Evolutionary conservation across 257 asterid species (phyloP).

Genomic region (Jacaranda mimosifolia): DNA sequence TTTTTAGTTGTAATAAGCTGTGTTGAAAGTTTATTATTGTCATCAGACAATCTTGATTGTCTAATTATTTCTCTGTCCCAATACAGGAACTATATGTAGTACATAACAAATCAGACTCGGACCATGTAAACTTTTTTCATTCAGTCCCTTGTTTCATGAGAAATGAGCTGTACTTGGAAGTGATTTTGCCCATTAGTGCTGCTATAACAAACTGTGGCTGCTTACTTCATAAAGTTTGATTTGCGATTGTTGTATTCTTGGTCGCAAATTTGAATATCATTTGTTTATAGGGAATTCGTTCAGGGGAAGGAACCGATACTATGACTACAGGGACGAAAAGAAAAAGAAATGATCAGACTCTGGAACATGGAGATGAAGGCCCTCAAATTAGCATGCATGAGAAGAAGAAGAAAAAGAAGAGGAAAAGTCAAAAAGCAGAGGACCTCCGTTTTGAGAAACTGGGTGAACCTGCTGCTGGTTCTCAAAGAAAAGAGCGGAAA

Average conservation of each 20-base stretch:
- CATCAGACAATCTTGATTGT: no score
- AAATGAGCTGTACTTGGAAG: neutral
- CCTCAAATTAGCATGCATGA: conserved; percentile 38
- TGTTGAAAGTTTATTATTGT: no score
- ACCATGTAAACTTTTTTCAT: no score
- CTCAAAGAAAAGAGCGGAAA: conserved; percentile 82
- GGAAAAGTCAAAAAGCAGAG: conserved; percentile 58
- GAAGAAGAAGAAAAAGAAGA: conserved; percentile 70
- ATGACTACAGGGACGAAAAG: conserved; percentile 46
- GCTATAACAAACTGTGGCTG: neutral
- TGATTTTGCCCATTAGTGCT: neutral
- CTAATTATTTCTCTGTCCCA: no score
- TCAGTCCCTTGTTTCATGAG: neutral
- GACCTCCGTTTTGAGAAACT: conserved; percentile 78
- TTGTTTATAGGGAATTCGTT: conserved; percentile 46
- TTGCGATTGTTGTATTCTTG: neutral
- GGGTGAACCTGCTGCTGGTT: conserved; percentile 52
- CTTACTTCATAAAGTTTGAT: neutral
- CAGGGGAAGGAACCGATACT: conserved; percentile 47
- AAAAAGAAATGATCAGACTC: conserved; percentile 50
- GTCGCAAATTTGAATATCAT: conserved; percentile 22
- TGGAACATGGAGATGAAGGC: conserved; percentile 33
- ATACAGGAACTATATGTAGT: no score
- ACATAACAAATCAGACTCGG: no score
- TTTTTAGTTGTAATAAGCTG: no score